Conservation (phyloP, 129 eudicot genomes). For the Chrysanthemum lavandulifolium region DNA sequence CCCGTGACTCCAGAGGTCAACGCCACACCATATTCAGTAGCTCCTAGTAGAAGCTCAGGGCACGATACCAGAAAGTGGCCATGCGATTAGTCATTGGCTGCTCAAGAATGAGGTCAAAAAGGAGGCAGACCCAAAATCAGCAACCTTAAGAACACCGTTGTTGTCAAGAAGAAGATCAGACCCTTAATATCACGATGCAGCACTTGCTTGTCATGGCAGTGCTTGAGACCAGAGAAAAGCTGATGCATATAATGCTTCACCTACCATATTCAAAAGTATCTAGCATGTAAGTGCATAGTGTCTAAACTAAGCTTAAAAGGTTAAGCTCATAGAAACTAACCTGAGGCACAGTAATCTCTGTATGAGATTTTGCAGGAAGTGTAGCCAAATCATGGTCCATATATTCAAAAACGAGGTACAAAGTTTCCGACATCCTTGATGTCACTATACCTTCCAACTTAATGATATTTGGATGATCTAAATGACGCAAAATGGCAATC, state of each 20-base stretch:
- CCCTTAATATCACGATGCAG: constrained; percentile 10
- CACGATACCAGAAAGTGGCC: constrained; percentile 18
- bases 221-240: constrained; percentile 7
- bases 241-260: constrained; percentile 12
- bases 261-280: not conserved
- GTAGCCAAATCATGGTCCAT: constrained; percentile 19
- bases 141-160: constrained; percentile 8
- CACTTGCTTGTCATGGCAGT: constrained; percentile 18
- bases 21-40: constrained; percentile 20
- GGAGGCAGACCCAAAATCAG: constrained; percentile 15
- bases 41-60: constrained; percentile 23
- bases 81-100: constrained; percentile 13
- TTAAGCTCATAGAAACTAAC: constrained; percentile 3
- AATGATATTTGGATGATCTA: constrained; percentile 9
- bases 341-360: constrained; percentile 1
- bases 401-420: constrained; percentile 15
- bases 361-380: not conserved
- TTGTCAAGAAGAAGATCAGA: constrained; percentile 6
- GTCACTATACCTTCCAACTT: constrained; percentile 11
- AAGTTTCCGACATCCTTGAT: constrained; percentile 6
- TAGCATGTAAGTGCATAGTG: not conserved
- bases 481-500: constrained; percentile 8
- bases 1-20: constrained; percentile 12
- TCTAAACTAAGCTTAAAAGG: not conserved
- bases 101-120: constrained; percentile 13